Conservation (phyloP, 1,284 basidiomycete genomes). For the Tylopilus sp. region DNA sequence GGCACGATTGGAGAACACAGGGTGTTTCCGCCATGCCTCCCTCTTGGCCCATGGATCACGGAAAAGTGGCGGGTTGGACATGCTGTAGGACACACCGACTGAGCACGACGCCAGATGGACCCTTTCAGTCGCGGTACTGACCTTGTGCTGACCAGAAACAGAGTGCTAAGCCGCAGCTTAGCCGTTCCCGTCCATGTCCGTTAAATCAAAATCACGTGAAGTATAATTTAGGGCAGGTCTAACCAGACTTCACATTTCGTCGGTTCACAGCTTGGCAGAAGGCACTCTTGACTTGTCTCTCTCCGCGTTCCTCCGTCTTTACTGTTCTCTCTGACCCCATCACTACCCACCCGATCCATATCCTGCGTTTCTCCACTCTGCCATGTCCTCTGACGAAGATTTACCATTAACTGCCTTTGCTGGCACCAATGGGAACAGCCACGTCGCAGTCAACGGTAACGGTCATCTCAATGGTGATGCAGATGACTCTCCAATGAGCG, state of each 20-base stretch:
- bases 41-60: conserved; percentile 93
- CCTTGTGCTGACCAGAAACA: conserved; percentile 20
- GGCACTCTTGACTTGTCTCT: conserved; percentile 19
- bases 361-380: conserved; percentile 25
- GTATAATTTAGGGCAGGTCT: conserved; percentile 54
- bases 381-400: conserved; percentile 65
- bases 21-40: conserved; percentile 90
- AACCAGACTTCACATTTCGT: conserved; percentile 46
- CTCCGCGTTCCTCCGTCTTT: conserved; percentile 22
- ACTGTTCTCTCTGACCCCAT: conserved; percentile 1
- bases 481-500: conserved; percentile 54
- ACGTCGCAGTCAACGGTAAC: conserved; percentile 45
- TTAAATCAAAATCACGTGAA: conserved; percentile 24
- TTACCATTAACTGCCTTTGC: conserved; percentile 52
- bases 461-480: conserved; percentile 37
- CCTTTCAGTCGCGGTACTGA: conserved; percentile 12
- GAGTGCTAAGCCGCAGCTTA: neutral
- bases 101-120: conserved; percentile 4
- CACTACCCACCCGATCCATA: neutral
- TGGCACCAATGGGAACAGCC: conserved; percentile 35
- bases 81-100: conserved; percentile 31
- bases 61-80: conserved; percentile 68
- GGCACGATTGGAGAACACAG: conserved; percentile 79
- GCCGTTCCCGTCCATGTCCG: neutral
- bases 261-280: conserved; percentile 23